phyloP scores from a whole-genome alignment of 768 basidiomycete genomes.

The Macrolepiota albuminosa region DNA sequence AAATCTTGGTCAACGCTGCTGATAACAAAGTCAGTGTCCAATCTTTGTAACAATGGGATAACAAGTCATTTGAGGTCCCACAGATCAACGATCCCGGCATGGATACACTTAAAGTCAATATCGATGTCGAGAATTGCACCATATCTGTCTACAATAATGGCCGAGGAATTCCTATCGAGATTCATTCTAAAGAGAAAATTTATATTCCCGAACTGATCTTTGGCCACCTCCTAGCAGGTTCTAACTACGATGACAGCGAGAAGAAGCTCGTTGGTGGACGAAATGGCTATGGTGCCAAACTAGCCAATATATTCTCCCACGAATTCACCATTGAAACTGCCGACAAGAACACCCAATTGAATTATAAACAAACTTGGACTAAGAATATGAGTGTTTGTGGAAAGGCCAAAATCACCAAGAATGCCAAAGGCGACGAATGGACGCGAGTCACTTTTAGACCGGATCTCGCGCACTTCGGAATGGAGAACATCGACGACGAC shows the following conservation, averaged over 20 bases:
- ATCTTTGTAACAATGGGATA: neutral
- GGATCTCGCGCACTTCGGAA: conserved; percentile 88
- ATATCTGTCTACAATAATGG: conserved; percentile 98
- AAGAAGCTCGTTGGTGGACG: conserved; percentile 98
- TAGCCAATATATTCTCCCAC: conserved; percentile 96
- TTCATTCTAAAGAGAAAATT: conserved; percentile 88
- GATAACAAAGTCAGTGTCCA: conserved; percentile 83
- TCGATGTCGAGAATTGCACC: conserved; percentile 76
- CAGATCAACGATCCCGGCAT: conserved; percentile 91
- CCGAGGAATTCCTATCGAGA: conserved; percentile 93
- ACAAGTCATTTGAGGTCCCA: neutral
- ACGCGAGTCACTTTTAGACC: conserved; percentile 92
- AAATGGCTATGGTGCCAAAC: conserved; percentile 97
- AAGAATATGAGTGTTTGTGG: conserved; percentile 90
- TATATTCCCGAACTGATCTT: conserved; percentile 98
- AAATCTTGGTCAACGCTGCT: conserved; percentile 98
- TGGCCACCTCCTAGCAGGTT: conserved; percentile 88
- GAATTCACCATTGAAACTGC: conserved; percentile 97
- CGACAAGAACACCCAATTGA: conserved; percentile 77
- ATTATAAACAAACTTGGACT: conserved; percentile 94
- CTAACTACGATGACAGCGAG: conserved; percentile 98
- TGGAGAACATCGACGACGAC: conserved; percentile 88
- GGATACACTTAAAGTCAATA: conserved; percentile 86
- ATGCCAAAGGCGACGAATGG: conserved; percentile 81
- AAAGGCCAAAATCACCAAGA: conserved; percentile 91